Evolutionary conservation across 2,329 filamentous ascomycete genomes (phyloP).

Genomic region (Trichophyton equinum): DNA sequence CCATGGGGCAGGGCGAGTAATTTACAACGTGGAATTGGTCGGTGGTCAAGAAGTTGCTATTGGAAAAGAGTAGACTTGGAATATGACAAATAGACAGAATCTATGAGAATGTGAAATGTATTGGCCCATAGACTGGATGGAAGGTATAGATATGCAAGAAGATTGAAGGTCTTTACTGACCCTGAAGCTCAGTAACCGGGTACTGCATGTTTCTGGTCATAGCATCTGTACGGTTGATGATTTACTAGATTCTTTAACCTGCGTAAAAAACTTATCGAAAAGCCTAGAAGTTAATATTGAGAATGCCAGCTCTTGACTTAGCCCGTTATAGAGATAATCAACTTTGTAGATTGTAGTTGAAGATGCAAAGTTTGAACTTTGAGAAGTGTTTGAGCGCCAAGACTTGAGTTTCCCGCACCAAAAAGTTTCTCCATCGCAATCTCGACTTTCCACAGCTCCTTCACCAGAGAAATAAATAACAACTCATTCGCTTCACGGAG

Average conservation of each 20-base stretch:
- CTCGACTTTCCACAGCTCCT: neutral
- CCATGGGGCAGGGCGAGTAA: conserved; percentile 2
- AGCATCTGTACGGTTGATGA: too few relatives aligned
- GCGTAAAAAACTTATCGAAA: too few relatives aligned
- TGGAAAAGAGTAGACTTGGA: neutral
- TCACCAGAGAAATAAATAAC: neutral
- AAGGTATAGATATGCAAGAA: neutral
- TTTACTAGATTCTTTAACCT: too few relatives aligned
- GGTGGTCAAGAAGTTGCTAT: neutral
- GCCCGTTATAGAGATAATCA: too few relatives aligned
- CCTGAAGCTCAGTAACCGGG: too few relatives aligned
- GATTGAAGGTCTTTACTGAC: too few relatives aligned
- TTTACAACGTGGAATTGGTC: neutral
- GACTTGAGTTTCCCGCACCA: neutral
- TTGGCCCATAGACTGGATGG: neutral
- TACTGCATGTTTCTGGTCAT: too few relatives aligned
- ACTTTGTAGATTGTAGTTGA: too few relatives aligned
- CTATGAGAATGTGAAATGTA: neutral
- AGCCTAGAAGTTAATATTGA: too few relatives aligned
- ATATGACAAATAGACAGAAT: neutral
- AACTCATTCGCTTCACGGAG: neutral
- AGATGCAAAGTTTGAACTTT: too few relatives aligned
- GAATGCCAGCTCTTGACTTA: too few relatives aligned
- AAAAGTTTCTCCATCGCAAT: neutral
- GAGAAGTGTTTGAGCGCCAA: neutral